Conservation (phyloP, 768 basidiomycete genomes). For the Termitomyces sp. region DNA sequence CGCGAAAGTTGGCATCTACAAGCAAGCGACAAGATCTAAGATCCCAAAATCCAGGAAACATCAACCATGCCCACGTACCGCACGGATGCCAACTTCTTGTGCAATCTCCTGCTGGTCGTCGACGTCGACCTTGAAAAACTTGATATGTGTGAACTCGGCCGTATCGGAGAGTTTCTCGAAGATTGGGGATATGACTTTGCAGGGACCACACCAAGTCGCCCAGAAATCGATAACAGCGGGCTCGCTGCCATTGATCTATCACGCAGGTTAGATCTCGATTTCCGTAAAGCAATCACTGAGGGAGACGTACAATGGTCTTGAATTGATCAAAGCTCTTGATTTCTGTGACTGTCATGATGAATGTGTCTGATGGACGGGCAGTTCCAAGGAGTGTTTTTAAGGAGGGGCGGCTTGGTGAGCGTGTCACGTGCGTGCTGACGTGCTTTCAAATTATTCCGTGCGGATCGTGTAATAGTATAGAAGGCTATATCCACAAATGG, state of each 20-base stretch:
- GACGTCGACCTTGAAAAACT: slow-evolving; percentile 73
- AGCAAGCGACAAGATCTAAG: neutral
- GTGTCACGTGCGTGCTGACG: slow-evolving; percentile 13
- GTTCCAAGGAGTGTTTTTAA: slow-evolving; percentile 1
- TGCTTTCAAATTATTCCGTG: neutral
- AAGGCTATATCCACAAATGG: neutral
- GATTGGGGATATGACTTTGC: slow-evolving; percentile 58
- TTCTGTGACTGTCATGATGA: slow-evolving; percentile 33
- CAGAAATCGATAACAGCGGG: slow-evolving; percentile 64
- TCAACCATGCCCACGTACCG: slow-evolving; percentile 3
- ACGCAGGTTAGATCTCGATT: neutral
- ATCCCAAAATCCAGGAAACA: neutral
- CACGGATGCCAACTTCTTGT: slow-evolving; percentile 36
- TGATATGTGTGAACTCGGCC: slow-evolving; percentile 28
- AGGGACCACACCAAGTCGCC: slow-evolving; percentile 77
- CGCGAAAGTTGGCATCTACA: slow-evolving; percentile 31
- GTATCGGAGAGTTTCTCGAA: slow-evolving; percentile 50
- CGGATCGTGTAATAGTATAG: too few relatives aligned
- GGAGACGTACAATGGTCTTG: slow-evolving; percentile 37
- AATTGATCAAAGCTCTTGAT: slow-evolving; percentile 35
- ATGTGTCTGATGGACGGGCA: slow-evolving; percentile 1
- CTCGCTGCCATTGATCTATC: slow-evolving; percentile 42
- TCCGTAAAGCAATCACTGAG: neutral
- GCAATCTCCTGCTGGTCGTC: slow-evolving; percentile 52
- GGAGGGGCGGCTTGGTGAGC: slow-evolving; percentile 12